Base-by-base conservation (phyloP, 1,284 basidiomycete species). In the Earliella scabrosa region DNA sequence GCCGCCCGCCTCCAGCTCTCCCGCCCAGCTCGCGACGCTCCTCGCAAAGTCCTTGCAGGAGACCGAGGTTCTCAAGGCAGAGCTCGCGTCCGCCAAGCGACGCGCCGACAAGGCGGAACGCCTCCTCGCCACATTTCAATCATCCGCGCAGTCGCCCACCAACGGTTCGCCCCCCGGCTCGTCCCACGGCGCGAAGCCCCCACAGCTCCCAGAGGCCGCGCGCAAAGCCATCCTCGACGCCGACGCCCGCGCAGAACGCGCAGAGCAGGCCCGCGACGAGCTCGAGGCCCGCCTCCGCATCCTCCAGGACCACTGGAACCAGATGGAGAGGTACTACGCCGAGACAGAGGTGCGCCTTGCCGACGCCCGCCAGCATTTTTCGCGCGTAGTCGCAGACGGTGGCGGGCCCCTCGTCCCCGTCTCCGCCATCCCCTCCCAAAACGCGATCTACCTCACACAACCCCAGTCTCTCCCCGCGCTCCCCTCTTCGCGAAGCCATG, bases 41-140 rank as follows among this genome's bases (percentile, higher is more conserved):
- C 82, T 88, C 66, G 67, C 80, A 6, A 73, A 77, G 26, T 75
- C 79, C 48, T 81, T 81, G 60, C 73, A 72, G 57, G 83, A 88
- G 48, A 66, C 72, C 43, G 86, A 87, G 13, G 14, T 51, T 20
- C 76, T 87, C 41, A 74, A 77, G 32, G 75, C 73, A 47, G 83
- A 88, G 58, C 79, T 87, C 59, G 55, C 65, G 2, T 11, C 58
- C 0, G 60, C 70, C 0, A 69, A 68, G 34, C 76, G 76, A 53
- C 78, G 83, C 44, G 78, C 80, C 2, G 83, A 86, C 43, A 78
- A 80, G 59, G 76, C 81, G 0, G 86, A 87, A 49, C 75, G 80
- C 2, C 72, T 83, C 35, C 63, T 82, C 48, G 51, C 68, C n/a
- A 67, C 69, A 31, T 65, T 57, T 58, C 56, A 31, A 62, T 61